These are phyloP conservation scores for Combretum micranthum DNA, from an alignment of 345 rosid species.

Conservation along the genomic window DNA sequence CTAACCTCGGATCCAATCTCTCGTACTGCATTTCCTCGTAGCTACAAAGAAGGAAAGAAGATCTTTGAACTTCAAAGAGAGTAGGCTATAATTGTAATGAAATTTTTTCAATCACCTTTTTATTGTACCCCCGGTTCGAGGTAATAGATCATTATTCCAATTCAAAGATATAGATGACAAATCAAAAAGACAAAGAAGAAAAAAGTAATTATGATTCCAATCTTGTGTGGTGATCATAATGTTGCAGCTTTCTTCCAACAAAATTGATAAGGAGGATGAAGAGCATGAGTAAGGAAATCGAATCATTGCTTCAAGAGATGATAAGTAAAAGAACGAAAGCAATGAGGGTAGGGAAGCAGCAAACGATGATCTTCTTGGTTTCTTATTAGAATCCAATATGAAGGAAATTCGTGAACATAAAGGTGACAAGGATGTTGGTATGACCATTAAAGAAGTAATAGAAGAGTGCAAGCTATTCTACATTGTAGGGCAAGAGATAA, in stretches of 20 bases:
- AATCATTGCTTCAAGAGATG: constrained; percentile 26
- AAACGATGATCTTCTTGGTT: constrained; percentile 22
- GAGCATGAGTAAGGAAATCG: constrained; percentile 22
- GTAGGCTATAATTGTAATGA: constrained; percentile 10
- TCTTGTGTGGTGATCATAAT: not conserved
- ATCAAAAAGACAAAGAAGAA: not conserved
- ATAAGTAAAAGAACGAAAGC: constrained; percentile 24
- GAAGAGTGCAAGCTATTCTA: constrained; percentile 66
- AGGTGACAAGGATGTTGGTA: not conserved
- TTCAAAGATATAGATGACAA: not conserved
- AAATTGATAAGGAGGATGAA: constrained; percentile 35
- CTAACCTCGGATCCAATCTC: constrained; percentile 33
- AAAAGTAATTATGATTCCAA: too few relatives aligned
- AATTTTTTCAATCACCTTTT: not conserved
- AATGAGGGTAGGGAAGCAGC: constrained; percentile 21
- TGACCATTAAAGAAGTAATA: constrained; percentile 11
- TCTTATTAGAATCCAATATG: constrained; percentile 12
- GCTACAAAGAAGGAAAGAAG: constrained; percentile 29
- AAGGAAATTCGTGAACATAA: constrained; percentile 4
- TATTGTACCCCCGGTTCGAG: too few relatives aligned
- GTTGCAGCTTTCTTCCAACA: constrained; percentile 35
- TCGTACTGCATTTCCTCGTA: constrained; percentile 38
- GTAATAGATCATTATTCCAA: not conserved
- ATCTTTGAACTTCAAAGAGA: constrained; percentile 28
- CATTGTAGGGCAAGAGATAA: constrained; percentile 56